Conservation (phyloP, 148 eudicot species). For the Talinum fruticosum region DNA sequence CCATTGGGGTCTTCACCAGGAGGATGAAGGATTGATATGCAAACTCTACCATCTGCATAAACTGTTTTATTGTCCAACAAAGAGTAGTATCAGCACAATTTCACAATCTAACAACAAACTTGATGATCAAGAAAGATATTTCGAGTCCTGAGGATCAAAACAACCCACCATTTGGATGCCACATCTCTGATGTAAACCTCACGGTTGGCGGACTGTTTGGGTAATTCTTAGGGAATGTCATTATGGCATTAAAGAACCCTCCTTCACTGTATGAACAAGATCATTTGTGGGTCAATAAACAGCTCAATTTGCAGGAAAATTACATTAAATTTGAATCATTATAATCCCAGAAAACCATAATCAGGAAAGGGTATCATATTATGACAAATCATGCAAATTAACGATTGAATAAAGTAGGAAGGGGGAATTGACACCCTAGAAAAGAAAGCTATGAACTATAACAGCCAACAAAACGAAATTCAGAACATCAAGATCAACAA, state of each 20-base stretch:
- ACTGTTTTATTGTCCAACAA: constrained; percentile 37
- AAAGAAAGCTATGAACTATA: no score
- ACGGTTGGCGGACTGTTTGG: constrained; percentile 72
- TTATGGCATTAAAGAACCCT: constrained; percentile 72
- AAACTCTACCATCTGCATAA: constrained; percentile 85
- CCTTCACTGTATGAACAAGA: constrained; percentile 49
- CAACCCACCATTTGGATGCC: constrained; percentile 82
- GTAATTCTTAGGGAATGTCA: constrained; percentile 68
- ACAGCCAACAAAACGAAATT: not conserved
- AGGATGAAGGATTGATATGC: constrained; percentile 97
- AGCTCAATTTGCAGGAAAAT: not conserved
- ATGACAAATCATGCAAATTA: not conserved
- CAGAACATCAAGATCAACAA: not conserved
- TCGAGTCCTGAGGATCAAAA: not conserved
- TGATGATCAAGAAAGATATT: not conserved
- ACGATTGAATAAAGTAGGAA: no score
- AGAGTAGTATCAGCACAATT: not conserved
- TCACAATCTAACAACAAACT: not conserved
- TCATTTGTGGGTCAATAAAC: not conserved
- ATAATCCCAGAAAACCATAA: not conserved
- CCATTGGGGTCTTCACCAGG: constrained; percentile 99
- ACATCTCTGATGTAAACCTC: constrained; percentile 67
- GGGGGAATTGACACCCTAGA: no score
- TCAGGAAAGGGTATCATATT: not conserved
- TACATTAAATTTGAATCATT: not conserved